Evolutionary conservation across 1,139 yeast species (phyloP), one percentile per base, ranked within the genome.

Genomic region (Diutina mesorugosa): DNA sequence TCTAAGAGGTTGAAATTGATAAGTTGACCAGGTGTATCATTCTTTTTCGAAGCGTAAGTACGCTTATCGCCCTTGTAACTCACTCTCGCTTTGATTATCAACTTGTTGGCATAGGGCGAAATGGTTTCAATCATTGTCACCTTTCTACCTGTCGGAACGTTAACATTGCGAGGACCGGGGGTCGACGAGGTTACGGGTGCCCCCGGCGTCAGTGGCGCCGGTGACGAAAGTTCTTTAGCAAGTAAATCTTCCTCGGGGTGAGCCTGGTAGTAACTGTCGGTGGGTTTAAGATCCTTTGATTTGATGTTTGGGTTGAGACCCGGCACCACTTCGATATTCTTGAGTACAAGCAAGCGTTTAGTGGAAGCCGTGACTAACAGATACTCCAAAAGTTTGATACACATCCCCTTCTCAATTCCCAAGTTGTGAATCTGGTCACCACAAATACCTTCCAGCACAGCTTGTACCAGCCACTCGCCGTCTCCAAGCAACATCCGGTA

Each of bases 51-150:
- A 56, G 88, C 81, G 93, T 95, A 95, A 50, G 87, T 86, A 70
- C 90, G 85, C 64, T 93, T 78, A 60, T 90, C 97, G 57, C 95
- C 84, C 69, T 93, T 93, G 69, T 79, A 84, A 1, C 95, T 84
- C 30, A 91, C 95, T 65, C 98, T 83, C 0, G 95, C 99, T 65
- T 89, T 90, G 65, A 93, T 88, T 4, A 91, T 85, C 98, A 98
- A 95, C 58, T 79, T 79, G 67, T 85, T 87, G 67, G 87, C 95
- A 69, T 89, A 93, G 10, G 99, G 98, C 9, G 97, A 89, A 58
- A 95, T 74, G 59, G 85, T 87, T 66, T 90, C 97, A 63, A 93
- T 90, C 6, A 95, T 87, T 61, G 82, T 81, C 55, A 87, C 73
- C 45, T 50, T 50, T 4, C 52, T 10, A 12, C 41, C 38, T 4